Evolutionary conservation across 129 eudicot species (phyloP), one percentile per base, ranked within the genome.

Genomic region (Centella asiatica): DNA sequence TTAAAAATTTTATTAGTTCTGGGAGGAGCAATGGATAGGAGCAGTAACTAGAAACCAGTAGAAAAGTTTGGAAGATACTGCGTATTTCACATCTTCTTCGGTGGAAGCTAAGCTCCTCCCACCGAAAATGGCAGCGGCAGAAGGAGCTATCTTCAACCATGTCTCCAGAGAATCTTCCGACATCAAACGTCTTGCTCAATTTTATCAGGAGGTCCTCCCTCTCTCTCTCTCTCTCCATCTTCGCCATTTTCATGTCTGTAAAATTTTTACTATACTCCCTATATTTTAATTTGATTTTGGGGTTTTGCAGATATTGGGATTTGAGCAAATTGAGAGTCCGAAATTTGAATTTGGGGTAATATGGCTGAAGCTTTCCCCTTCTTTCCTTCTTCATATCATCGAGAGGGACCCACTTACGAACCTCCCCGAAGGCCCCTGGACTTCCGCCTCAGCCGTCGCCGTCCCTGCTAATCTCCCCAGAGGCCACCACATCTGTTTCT

Each of bases 341-440:
- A 73, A 78, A 1, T 82, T 87, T 32, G 95, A 70, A 1, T 92
- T 80, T 64, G 80, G 73, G 36, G 92, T 84, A 25, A 87, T 87
- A 77, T 87, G 99, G 99, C 81, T 92, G 40, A 84, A 46, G 63
- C 73, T 79, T 27, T 72, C 86, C 4, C 76, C 94, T 13, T 79
- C 88, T 17, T 80, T 92, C 40, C 78, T 32, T 57, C 83, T 92
- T 31, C 99, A 92, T 63, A 84, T 92, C 36, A 92, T 92, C 28
- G 84, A 92, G 68, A 82, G 99, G 64, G 93, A 92, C 66, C 86
- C 95, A 4, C 12, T 36, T 4, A 68, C 82, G 2, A 77, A 69
- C 53, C 99, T 92, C 7, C 99, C 99, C 5, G 96, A 84, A 80
- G 85, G 96, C 40, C 99, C 99, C 2, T 92, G 94, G 93, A 85